These are phyloP conservation scores for Quercus phellos DNA, from an alignment of 331 rosid genomes.

Conservation along the genomic window DNA sequence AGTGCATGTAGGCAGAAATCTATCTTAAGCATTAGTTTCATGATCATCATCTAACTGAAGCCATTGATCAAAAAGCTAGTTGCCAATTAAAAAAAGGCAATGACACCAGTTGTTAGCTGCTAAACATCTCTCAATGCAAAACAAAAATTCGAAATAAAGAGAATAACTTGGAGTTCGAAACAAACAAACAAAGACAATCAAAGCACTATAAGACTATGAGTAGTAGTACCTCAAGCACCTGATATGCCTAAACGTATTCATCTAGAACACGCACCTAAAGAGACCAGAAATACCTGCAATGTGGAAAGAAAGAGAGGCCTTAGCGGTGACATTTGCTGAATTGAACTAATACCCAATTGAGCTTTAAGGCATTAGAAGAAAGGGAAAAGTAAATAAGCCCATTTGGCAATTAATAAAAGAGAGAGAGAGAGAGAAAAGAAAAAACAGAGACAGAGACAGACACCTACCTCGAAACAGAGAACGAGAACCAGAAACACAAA, in stretches of 20 bases:
- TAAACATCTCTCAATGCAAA: too few relatives aligned
- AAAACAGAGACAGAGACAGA: constrained; percentile 13
- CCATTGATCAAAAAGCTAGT: too few relatives aligned
- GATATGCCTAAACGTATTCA: constrained; percentile 15
- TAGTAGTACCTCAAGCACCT: not conserved
- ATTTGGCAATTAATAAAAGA: constrained; percentile 38
- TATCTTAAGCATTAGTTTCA: not conserved
- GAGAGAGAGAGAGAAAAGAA: constrained; percentile 23
- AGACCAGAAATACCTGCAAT: constrained; percentile 12
- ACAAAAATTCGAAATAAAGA: too few relatives aligned
- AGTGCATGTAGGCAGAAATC: not conserved
- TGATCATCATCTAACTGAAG: too few relatives aligned
- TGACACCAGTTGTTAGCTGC: too few relatives aligned
- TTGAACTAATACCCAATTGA: constrained; percentile 20
- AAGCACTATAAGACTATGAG: not conserved
- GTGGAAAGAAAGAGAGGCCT: constrained; percentile 26
- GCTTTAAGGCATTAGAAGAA: constrained; percentile 2
- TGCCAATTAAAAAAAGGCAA: too few relatives aligned
- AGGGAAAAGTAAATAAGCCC: constrained; percentile 29
- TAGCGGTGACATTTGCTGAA: constrained; percentile 22
- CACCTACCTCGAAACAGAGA: constrained; percentile 28
- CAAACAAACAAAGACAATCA: constrained; percentile 1
- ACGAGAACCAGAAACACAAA: constrained; percentile 11
- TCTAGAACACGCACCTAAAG: constrained; percentile 14
- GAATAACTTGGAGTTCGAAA: too few relatives aligned